Conservation (phyloP, 2,329 filamentous ascomycete genomes). For the Beauveria scarabaeidicola region DNA sequence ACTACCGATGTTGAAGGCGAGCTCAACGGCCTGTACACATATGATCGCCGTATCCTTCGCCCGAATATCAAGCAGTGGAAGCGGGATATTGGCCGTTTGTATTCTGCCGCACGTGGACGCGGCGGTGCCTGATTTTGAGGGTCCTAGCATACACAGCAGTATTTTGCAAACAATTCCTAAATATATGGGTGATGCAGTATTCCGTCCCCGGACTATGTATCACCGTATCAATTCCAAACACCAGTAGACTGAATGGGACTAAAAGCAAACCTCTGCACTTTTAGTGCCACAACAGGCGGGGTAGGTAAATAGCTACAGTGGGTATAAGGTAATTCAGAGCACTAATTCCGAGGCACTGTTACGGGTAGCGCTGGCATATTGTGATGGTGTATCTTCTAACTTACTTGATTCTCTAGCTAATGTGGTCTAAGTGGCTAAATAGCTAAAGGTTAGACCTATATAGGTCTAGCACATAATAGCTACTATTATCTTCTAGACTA, state of each 20-base stretch:
- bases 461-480: too few species aligned
- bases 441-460: too few species aligned
- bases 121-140: conserved; percentile 7
- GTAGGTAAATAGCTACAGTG: not conserved
- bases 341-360: too few species aligned
- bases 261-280: not conserved
- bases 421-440: too few species aligned
- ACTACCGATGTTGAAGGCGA: conserved; percentile 69
- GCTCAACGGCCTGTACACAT: conserved; percentile 62
- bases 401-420: too few species aligned
- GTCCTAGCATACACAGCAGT: not conserved
- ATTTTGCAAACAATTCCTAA: not conserved
- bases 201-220: too few species aligned
- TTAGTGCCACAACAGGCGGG: not conserved
- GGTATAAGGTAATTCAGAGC: too few species aligned
- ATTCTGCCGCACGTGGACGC: conserved; percentile 40
- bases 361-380: too few species aligned
- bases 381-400: too few species aligned
- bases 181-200: not conserved
- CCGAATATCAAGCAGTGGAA: conserved; percentile 51
- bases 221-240: too few species aligned
- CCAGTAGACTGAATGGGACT: too few species aligned
- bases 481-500: too few species aligned
- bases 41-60: conserved; percentile 54
- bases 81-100: conserved; percentile 49